These are phyloP conservation scores for Bimuria novae-zelandiae DNA, from an alignment of 2,329 filamentous ascomycete species.

Conservation along the genomic window DNA sequence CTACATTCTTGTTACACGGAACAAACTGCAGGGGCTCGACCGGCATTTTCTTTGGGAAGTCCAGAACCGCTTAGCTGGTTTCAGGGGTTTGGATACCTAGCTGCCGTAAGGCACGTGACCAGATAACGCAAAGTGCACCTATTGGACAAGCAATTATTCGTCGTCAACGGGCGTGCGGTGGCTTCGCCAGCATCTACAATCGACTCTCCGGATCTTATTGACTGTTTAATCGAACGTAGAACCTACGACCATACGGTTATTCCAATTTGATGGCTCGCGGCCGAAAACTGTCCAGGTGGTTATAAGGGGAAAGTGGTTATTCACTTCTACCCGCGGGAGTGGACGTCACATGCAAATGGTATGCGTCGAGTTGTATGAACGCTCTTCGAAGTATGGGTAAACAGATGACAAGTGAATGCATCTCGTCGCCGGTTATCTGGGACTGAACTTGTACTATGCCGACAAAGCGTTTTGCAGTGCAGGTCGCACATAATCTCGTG, in stretches of 20 bases:
- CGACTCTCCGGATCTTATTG: too few species aligned
- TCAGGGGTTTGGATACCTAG: neutral
- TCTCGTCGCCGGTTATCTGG: neutral
- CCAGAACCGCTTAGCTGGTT: neutral
- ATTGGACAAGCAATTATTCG: neutral
- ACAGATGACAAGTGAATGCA: neutral
- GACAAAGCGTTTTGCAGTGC: neutral
- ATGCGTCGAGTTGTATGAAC: too few species aligned
- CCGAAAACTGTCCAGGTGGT: too few species aligned
- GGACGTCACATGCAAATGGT: too few species aligned
- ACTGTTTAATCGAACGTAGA: too few species aligned
- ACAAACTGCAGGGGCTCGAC: neutral
- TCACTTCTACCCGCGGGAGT: too few species aligned
- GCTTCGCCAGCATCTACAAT: too few species aligned
- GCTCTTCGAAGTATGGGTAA: too few species aligned
- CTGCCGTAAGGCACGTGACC: neutral
- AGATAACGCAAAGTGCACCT: neutral
- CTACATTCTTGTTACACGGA: neutral
- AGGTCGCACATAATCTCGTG: neutral
- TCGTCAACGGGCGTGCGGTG: too few species aligned
- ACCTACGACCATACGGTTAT: too few species aligned
- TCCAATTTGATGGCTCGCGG: too few species aligned
- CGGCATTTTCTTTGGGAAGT: neutral
- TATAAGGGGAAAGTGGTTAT: too few species aligned
- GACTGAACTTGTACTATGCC: neutral